These are phyloP conservation scores for Aspergillus biplanus DNA, from an alignment of 495 filamentous ascomycete species.

Conservation along the genomic window DNA sequence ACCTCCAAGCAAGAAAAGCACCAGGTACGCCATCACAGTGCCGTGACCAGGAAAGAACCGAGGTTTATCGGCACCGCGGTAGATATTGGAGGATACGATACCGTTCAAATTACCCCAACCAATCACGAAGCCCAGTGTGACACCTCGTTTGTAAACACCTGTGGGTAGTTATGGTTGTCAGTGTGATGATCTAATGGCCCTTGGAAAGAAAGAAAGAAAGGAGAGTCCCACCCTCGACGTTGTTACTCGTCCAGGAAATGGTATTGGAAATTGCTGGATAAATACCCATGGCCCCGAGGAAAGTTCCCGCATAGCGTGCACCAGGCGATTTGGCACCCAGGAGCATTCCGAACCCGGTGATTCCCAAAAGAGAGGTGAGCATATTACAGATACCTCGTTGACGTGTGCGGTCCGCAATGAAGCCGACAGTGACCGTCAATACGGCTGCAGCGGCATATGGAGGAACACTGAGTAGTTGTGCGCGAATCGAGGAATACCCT, in stretches of 20 bases:
- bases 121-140: conserved; percentile 84
- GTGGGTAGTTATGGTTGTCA: not conserved
- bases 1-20: conserved; percentile 61
- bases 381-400: conserved; percentile 87
- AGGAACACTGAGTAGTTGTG: conserved; percentile 85
- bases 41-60: conserved; percentile 61
- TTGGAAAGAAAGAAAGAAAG: not conserved
- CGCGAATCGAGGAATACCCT: conserved; percentile 70
- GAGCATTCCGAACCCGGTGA: conserved; percentile 80
- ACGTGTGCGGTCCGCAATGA: conserved; percentile 75
- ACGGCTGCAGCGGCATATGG: conserved; percentile 85
- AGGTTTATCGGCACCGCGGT: conserved; percentile 57
- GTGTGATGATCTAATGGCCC: not conserved
- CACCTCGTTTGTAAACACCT: conserved; percentile 87
- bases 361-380: conserved; percentile 66
- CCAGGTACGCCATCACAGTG: conserved; percentile 62
- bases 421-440: conserved; percentile 76
- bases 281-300: conserved; percentile 86
- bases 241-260: conserved; percentile 87
- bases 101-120: conserved; percentile 95
- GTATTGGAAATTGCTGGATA: conserved; percentile 94
- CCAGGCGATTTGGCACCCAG: conserved; percentile 59
- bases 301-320: conserved; percentile 80
- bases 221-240: conserved; percentile 65
- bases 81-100: conserved; percentile 78